Base-by-base conservation (phyloP, 257 asterid genomes). In the Nicotiana sylvestris region DNA sequence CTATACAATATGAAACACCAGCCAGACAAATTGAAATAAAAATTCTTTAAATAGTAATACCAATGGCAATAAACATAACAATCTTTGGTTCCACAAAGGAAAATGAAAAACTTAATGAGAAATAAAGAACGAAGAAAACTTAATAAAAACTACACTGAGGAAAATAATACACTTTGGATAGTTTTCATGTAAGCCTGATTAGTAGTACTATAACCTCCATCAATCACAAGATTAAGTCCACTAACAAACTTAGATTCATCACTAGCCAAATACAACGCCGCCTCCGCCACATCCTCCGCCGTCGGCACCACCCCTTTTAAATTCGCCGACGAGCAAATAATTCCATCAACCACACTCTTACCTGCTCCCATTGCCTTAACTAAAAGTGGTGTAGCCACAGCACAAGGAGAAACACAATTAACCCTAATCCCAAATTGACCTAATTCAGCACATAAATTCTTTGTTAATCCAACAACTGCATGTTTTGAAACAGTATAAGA, bases 251-350 rank as follows among this genome's bases (percentile, higher is more conserved):
- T 92, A 0, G 97, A 32, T 3, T 88, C 97, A 17, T 94, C 96
- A 66, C 97, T 86, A 7, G 87, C 89, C 82, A 94, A 70, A 72
- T 66, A 94, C 83, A 93, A 58, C 4, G 97, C 97, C 66, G 97
- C 97, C 85, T 90, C 92, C n/a, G 97, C 98, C 86, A 94, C 95
- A 64, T 94, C 98, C 62, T 88, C 92, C 17, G 90, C 83, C 77
- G 86, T 85, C 17, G 92, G 95, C 64, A 82, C 87, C 51, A 27
- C 90, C 56, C 97, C 97, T 82, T 94, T 93, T 87, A 94, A 53
- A 43, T 82, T 94, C 0, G 97, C 95, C 5, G 94, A 84, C 5
- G 87, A 83, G 56, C 90, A 65, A 1, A 92, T 86, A 4, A 92
- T 87, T 17, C 69, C 92, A 61, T 94, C 96, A 72, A 94, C 88